Evolutionary conservation across 2,329 filamentous ascomycete genomes (phyloP).

Genomic region (Colletotrichum siamense): DNA sequence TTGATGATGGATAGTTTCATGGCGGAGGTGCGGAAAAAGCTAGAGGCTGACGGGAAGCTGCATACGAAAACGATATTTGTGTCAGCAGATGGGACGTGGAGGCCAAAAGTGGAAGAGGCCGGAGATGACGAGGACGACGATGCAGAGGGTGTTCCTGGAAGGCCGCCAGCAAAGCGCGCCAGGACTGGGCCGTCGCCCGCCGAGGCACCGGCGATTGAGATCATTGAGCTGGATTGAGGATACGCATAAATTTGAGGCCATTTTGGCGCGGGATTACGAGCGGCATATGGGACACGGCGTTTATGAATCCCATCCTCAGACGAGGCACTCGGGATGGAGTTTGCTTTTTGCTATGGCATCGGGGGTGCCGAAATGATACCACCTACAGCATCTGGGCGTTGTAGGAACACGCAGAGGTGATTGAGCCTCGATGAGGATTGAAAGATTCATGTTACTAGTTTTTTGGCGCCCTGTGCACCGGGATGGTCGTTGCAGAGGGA

Average conservation of each 20-base stretch:
- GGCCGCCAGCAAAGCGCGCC: constrained; percentile 13
- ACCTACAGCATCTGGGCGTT: constrained; percentile 14
- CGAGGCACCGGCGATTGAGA: neutral
- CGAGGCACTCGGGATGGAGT: neutral
- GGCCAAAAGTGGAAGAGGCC: constrained; percentile 33
- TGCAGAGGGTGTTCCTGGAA: neutral
- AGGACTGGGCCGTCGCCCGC: neutral
- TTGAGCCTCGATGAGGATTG: neutral
- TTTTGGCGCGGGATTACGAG: neutral
- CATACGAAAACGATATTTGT: constrained; percentile 36
- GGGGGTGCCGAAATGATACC: constrained; percentile 15
- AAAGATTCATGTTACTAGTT: neutral
- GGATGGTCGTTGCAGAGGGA: neutral
- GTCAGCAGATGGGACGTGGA: constrained; percentile 37
- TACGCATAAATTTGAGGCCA: neutral
- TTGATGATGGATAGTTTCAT: constrained; percentile 81
- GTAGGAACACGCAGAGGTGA: neutral
- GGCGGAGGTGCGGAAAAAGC: constrained; percentile 59
- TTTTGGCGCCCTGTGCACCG: neutral
- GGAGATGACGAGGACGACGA: constrained; percentile 26
- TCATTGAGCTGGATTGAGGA: constrained; percentile 22
- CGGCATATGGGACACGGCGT: neutral
- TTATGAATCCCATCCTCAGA: neutral
- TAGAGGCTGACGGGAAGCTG: constrained; percentile 38
- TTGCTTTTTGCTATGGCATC: constrained; percentile 5